Evolutionary conservation across 208 protist genomes (phyloP).

Genomic region (Trypanosomatidae sp.): DNA sequence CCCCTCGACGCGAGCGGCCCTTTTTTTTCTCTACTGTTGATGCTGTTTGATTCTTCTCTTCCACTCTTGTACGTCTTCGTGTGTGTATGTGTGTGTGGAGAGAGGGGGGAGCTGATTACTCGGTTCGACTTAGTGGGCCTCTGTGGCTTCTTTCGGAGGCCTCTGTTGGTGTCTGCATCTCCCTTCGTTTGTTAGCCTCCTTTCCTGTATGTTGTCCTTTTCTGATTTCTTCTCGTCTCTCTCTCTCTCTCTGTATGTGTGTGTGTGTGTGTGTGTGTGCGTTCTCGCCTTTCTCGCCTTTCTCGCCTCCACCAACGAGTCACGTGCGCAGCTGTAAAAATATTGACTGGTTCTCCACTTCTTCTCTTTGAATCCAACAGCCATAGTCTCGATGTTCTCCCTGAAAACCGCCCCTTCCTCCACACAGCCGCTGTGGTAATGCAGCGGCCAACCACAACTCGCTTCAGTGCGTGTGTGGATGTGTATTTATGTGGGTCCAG

Average conservation of each 20-base stretch:
- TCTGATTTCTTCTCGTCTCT: conserved; percentile 4
- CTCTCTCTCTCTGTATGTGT: neutral
- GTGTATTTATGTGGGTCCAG: neutral
- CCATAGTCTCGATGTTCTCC: neutral
- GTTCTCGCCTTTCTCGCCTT: neutral
- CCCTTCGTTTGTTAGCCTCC: neutral
- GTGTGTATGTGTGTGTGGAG: neutral
- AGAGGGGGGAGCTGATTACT: neutral
- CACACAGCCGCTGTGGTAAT: neutral
- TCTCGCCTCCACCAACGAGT: neutral
- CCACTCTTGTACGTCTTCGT: neutral
- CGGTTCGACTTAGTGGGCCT: neutral
- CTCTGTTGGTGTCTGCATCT: conserved; percentile 1
- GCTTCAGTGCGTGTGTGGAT: neutral
- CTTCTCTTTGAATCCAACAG: neutral
- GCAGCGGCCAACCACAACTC: neutral
- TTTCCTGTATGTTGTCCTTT: neutral
- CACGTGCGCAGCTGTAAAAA: neutral
- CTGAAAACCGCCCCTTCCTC: neutral
- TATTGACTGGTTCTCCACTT: neutral
- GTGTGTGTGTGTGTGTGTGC: neutral
- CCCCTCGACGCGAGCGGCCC: neutral
- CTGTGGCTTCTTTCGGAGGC: neutral
- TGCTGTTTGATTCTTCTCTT: neutral
- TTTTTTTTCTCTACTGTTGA: conserved; percentile 1